Base-by-base conservation (phyloP, 352 stramenopile species). In the Discostella stelligera region DNA sequence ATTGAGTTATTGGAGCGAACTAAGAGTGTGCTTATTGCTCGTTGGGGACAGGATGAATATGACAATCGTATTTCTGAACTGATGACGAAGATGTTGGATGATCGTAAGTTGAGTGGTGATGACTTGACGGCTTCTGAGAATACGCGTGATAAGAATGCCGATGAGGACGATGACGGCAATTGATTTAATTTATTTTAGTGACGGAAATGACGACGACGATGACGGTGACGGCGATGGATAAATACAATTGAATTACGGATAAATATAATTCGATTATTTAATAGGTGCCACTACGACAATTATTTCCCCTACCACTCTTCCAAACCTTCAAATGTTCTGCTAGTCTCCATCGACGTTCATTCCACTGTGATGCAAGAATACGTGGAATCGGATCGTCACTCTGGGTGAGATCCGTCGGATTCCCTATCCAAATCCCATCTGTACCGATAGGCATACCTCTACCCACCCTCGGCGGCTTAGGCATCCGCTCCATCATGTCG, bases 301-400 rank as follows among this genome's bases (percentile, higher is more conserved):
- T 20, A 16, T 52, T 16, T 52, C n/a, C n/a, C 13, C 13, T 52
- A 52, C 44, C n/a, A 16, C n/a, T 20, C 44, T 52, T 52, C 13
- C 44, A 52, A 20, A 52, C 44, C 44, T 20, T 52, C 27, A 32
- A 32, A 32, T 32, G 27, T 32, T 32, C 27, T 16, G 44, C 44
- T 20, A 52, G 44, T 16, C n/a, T 20, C 13, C n/a, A 20, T 52
- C 13, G 44, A 20, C 13, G 44, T 20, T 52, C 44, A 20, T 52
- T 52, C 13, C 44, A 52, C 44, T 52, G 44, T 20, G 44, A 52
- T 16, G n/a, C 44, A 52, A 52, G 44, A 52, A 52, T 52, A 52
- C 44, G 44, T 52, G 44, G 44, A 52, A 52, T 52, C 44, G 13
- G 44, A 52, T 52, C 44, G 44, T 52, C 44, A 20, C 44, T 52